Evolutionary conservation across 1,284 basidiomycete species (phyloP).

Genomic region (Anthracocystis setariae): DNA sequence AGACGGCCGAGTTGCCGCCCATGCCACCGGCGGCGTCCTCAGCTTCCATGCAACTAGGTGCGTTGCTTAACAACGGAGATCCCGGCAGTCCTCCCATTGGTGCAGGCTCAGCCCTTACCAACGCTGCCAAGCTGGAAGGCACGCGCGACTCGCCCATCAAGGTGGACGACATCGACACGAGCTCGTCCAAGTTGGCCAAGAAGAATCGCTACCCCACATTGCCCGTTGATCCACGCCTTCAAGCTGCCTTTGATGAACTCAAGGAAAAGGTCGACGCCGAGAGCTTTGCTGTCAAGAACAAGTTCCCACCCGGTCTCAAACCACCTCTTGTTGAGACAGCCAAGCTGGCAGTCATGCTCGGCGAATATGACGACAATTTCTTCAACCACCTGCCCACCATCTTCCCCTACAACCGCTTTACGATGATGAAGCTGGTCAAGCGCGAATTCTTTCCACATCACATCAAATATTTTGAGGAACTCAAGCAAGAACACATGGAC

Average conservation of each 20-base stretch:
- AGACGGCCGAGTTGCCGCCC: constrained; percentile 24
- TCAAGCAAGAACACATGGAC: constrained; percentile 61
- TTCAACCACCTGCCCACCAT: constrained; percentile 85
- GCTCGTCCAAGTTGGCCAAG: constrained; percentile 69
- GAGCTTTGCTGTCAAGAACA: constrained; percentile 74
- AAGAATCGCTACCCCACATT: constrained; percentile 55
- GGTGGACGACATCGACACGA: constrained; percentile 70
- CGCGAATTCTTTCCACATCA: constrained; percentile 64
- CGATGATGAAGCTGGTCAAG: constrained; percentile 67
- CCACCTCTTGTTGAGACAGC: constrained; percentile 78
- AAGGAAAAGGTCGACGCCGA: constrained; percentile 72
- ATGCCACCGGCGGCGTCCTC: constrained; percentile 24
- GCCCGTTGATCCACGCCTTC: constrained; percentile 75
- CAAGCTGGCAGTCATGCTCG: constrained; percentile 80
- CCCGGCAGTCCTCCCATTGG: constrained; percentile 23
- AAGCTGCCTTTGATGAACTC: constrained; percentile 75
- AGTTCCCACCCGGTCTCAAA: constrained; percentile 85
- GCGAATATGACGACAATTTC: constrained; percentile 90
- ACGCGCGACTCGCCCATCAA: constrained; percentile 74
- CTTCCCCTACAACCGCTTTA: constrained; percentile 91
- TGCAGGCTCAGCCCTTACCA: constrained; percentile 31
- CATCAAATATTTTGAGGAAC: constrained; percentile 53
- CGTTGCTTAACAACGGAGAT: constrained; percentile 43
- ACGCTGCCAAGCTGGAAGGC: constrained; percentile 68
- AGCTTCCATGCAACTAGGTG: constrained; percentile 41